Base-by-base conservation (phyloP, 208 protist genomes). In the Porcisia deanei region DNA sequence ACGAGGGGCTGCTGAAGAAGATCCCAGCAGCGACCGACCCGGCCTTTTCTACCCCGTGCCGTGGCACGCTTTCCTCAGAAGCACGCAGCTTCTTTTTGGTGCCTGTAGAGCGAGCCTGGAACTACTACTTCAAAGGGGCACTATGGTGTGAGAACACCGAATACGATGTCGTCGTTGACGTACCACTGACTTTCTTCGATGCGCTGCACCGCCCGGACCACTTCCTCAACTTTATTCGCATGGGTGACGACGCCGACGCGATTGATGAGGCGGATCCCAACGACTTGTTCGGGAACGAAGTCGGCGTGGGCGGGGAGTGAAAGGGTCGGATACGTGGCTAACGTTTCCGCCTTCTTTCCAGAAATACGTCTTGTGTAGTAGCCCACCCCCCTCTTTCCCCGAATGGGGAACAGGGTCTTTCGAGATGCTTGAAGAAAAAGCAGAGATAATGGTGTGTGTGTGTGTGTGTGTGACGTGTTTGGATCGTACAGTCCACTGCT, bases 71-170 rank as follows among this genome's bases (percentile, higher is more conserved):
- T 16, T 92, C 90, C n/a, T 57, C 83, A 20, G 85, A 89, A 61
- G 77, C 86, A 14, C 81, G 89, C 22, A 87, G 91, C 10, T 97
- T 97, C 72, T 95, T 95, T 71, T 73, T 96, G 18, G 89, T 95
- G 20, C 94, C 94, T 5, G 73, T 70, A 3, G 89, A 91, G 65
- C 85, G 85, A 14, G 75, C 73, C 66, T 97, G 94, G 92, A 97
- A 97, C 81, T 94, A 95, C 83, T 87, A 85, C 71, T 97, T 97
- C 82, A 88, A 85, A n/a, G 90, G 91, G 14, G 87, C 90, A 37
- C 64, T 87, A 43, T 96, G 91, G 92, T 86, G 86, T 75, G 90
- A 96, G 59, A 82, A 81, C 54, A 88, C 79, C 54, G 86, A 90
- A 72, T 97, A 91, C 79, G 89, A 96, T 52, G 90, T 96, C 16